Evolutionary conservation across 2,329 filamentous ascomycete genomes (phyloP).

Genomic region (Leptographium wingfieldii): DNA sequence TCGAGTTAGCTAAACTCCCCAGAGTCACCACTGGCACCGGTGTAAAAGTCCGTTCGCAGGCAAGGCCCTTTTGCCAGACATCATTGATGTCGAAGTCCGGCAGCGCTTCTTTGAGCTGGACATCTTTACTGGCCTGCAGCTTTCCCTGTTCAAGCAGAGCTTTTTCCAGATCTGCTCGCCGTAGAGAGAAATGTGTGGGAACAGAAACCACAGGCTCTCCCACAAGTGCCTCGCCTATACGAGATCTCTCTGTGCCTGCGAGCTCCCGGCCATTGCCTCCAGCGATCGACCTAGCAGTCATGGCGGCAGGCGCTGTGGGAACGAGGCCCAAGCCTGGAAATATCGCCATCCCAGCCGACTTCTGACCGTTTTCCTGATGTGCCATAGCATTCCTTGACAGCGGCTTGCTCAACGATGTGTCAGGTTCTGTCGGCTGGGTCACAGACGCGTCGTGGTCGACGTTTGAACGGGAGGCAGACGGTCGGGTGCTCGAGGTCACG

Average conservation of each 20-base stretch:
- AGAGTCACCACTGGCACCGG: conserved; percentile 24
- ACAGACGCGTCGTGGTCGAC: background rate
- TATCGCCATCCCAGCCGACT: conserved; percentile 17
- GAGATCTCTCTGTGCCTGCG: background rate
- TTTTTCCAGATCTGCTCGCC: conserved; percentile 71
- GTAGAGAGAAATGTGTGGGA: conserved; percentile 67
- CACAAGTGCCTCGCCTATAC: conserved; percentile 33
- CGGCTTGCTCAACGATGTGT: background rate
- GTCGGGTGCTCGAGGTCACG: conserved; percentile 6
- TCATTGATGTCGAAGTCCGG: conserved; percentile 59
- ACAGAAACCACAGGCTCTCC: conserved; percentile 78
- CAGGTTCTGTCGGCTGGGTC: background rate
- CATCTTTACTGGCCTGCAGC: conserved; percentile 28
- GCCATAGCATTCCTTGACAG: conserved; percentile 19
- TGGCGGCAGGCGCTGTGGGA: background rate
- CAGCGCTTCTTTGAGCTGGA: conserved; percentile 35
- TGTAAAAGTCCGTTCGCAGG: conserved; percentile 57
- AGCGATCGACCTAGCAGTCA: background rate
- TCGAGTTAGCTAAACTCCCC: background rate
- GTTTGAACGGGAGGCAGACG: conserved; percentile 3
- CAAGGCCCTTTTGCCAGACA: conserved; percentile 58
- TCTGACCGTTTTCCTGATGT: conserved; percentile 24
- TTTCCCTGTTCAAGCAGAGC: conserved; percentile 66
- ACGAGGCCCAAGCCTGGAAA: conserved; percentile 5
- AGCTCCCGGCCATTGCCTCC: background rate